Evolutionary conservation across 305 asterid species (phyloP).

Genomic region (Salvia sclarea): DNA sequence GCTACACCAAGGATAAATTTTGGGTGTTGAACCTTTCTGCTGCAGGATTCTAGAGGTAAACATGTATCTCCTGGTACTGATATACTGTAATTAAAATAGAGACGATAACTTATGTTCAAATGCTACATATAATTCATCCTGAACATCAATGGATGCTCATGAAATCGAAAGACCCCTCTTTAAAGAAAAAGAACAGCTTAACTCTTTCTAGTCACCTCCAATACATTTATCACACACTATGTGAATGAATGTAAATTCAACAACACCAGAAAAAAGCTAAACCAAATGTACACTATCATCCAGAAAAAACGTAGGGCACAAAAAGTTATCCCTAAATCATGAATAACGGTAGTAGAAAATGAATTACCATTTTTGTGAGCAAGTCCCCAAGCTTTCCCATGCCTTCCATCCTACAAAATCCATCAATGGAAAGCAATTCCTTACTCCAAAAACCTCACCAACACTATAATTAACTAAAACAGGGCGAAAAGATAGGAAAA

Average conservation of each 20-base stretch:
- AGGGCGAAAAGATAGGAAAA: not conserved
- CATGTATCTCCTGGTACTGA: not conserved
- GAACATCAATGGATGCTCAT: not conserved
- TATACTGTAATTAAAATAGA: not conserved
- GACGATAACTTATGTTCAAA: not conserved
- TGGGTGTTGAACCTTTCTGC: not conserved
- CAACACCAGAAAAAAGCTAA: not conserved
- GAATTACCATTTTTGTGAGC: conserved; percentile 78
- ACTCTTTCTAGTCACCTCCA: not conserved
- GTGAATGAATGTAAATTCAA: not conserved
- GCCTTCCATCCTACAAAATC: conserved; percentile 71
- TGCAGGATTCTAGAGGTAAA: not conserved
- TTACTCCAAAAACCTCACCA: not conserved
- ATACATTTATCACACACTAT: not conserved
- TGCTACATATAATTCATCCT: not conserved
- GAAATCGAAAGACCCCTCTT: not conserved
- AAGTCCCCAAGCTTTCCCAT: conserved; percentile 71
- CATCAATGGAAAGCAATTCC: conserved; percentile 15
- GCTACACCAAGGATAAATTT: not conserved
- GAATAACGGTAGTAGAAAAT: not conserved
- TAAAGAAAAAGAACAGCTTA: not conserved
- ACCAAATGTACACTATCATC: not conserved
- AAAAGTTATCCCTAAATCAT: not conserved
- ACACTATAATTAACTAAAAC: not conserved
- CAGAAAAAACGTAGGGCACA: conserved; percentile 2